A percentile compares a stretch with the other conserved stretches of the same genome.
phyloP scores from a whole-genome alignment of 2,329 filamentous ascomycete species.

The Nemania diffusa region DNA sequence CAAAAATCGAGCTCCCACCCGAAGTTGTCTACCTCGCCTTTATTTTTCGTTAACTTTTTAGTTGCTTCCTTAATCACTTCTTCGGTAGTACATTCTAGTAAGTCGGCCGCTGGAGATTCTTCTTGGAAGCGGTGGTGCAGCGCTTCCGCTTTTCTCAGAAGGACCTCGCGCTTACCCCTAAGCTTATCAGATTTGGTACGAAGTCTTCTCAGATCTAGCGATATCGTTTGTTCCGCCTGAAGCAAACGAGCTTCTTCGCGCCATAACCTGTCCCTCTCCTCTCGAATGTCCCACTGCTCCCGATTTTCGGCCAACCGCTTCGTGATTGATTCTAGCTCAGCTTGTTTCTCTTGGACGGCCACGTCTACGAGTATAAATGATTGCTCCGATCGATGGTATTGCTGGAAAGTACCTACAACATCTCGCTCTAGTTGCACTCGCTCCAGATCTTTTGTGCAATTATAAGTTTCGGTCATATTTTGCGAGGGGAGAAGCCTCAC shows the following conservation, averaged over 20 bases:
- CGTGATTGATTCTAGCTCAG: neutral
- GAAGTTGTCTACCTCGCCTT: too few relatives aligned
- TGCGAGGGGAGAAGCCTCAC: slow-evolving; percentile 1
- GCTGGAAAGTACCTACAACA: neutral
- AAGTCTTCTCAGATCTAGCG: neutral
- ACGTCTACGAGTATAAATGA: neutral
- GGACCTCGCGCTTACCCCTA: neutral
- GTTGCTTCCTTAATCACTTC: too few relatives aligned
- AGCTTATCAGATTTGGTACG: neutral
- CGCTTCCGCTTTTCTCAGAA: neutral
- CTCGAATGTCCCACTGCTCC: neutral
- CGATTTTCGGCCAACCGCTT: neutral
- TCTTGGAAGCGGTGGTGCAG: neutral
- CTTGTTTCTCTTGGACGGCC: neutral
- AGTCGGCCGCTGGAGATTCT: too few relatives aligned
- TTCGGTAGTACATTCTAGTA: too few relatives aligned
- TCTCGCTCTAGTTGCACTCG: neutral
- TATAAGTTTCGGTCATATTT: neutral
- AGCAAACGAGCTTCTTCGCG: neutral
- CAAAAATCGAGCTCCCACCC: too few relatives aligned
- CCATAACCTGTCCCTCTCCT: neutral
- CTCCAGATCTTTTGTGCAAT: neutral
- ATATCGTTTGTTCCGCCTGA: neutral
- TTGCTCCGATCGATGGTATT: neutral
- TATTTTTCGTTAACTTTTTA: too few relatives aligned